Percentiles rank a stretch among this genome's conserved stretches.
Conservation (phyloP, 73 alveolate species). For the Diophrys appendiculata region DNA sequence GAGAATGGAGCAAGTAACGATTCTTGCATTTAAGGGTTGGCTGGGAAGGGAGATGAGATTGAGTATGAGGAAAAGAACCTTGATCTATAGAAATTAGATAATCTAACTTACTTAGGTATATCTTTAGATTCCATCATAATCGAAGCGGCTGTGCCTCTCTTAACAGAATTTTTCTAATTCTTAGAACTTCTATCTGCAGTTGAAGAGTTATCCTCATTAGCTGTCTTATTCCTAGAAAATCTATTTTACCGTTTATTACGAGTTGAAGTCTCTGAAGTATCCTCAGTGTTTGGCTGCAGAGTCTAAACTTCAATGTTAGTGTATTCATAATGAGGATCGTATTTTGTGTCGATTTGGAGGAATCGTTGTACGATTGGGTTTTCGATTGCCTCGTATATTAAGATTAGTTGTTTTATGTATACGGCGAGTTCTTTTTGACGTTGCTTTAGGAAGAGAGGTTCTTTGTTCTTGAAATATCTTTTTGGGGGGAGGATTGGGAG, state of each 20-base stretch:
- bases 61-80: too few relatives aligned
- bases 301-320: constrained; percentile 51
- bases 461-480: constrained; percentile 23
- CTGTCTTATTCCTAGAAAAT: too few relatives aligned
- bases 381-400: constrained; percentile 65
- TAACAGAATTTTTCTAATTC: too few relatives aligned
- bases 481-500: constrained; percentile 53
- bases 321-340: constrained; percentile 62
- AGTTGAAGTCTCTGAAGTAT: too few relatives aligned
- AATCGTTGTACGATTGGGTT: constrained; percentile 60
- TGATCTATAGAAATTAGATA: too few relatives aligned
- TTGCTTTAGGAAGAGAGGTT: constrained; percentile 2
- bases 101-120: constrained; percentile 1
- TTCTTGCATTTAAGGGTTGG: too few relatives aligned
- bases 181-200: too few relatives aligned
- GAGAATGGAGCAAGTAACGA: neutral
- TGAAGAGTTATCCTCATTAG: too few relatives aligned
- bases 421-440: constrained; percentile 31
- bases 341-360: constrained; percentile 52
- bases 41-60: too few relatives aligned
- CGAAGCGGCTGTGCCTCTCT: too few relatives aligned
- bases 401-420: constrained; percentile 41
- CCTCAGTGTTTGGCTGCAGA: too few relatives aligned
- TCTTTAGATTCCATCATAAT: neutral
- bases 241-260: too few relatives aligned